Percentiles rank a stretch among this genome's conserved stretches.
Conservation (phyloP, 2,329 filamentous ascomycete species). For the Hypoxylon sp. region DNA sequence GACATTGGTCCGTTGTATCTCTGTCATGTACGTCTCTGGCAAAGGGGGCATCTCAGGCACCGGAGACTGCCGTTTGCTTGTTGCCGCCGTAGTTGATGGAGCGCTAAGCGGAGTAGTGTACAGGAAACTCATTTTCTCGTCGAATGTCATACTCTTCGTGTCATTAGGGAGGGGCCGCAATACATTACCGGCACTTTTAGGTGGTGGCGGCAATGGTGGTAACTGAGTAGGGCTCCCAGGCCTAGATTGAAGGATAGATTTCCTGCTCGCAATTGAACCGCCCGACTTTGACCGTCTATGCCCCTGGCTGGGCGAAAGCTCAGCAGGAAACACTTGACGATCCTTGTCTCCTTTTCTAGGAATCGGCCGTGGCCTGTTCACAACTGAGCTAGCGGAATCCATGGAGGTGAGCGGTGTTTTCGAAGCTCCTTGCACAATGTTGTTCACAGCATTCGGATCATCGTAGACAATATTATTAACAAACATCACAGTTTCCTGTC, state of each 20-base stretch:
- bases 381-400: slow-evolving; percentile 57
- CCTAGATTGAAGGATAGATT: slow-evolving; percentile 60
- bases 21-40: slow-evolving; percentile 51
- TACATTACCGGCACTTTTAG: slow-evolving; percentile 58
- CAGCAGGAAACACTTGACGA: slow-evolving; percentile 62
- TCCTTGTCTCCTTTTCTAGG: slow-evolving; percentile 63
- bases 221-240: slow-evolving; percentile 63
- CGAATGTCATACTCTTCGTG: slow-evolving; percentile 69
- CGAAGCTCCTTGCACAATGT: slow-evolving; percentile 62
- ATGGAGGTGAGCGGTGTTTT: slow-evolving; percentile 47
- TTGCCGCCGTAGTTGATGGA: slow-evolving; percentile 27
- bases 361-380: slow-evolving; percentile 69
- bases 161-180: slow-evolving; percentile 63
- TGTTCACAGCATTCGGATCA: slow-evolving; percentile 63
- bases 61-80: slow-evolving; percentile 54
- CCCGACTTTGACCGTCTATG: slow-evolving; percentile 66
- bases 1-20: slow-evolving; percentile 42
- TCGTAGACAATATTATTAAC: slow-evolving; percentile 69
- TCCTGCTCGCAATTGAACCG: slow-evolving; percentile 60
- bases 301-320: slow-evolving; percentile 56
- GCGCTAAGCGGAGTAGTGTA: slow-evolving; percentile 58
- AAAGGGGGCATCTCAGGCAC: slow-evolving; percentile 61
- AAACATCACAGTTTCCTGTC: slow-evolving; percentile 66
- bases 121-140: slow-evolving; percentile 68
- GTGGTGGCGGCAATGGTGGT: slow-evolving; percentile 65